These are phyloP conservation scores for Schizosaccharomyces octosporus DNA, from an alignment of 805 yeast genomes.

Conservation along the genomic window DNA sequence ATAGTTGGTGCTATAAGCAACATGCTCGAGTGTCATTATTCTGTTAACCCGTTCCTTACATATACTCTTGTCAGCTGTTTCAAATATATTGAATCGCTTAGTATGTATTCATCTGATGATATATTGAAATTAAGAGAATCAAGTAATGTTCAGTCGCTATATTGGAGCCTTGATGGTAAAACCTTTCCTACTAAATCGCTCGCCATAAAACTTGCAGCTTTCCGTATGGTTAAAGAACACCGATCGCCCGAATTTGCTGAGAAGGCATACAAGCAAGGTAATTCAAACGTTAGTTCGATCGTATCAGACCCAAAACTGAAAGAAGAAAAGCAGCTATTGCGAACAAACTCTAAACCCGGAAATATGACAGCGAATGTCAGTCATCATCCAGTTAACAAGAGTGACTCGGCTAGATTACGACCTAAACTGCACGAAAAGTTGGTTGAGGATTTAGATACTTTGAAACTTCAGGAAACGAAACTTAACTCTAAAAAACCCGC, in stretches of 20 bases:
- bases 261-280: too few species aligned
- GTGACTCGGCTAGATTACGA: too few species aligned
- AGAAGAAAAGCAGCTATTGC: too few species aligned
- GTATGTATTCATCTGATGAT: background rate
- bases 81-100: background rate
- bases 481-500: background rate
- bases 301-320: too few species aligned
- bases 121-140: background rate
- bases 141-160: background rate
- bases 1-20: background rate
- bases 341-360: too few species aligned
- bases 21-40: background rate
- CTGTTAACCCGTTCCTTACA: background rate
- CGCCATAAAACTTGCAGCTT: background rate
- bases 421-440: too few species aligned
- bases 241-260: too few species aligned
- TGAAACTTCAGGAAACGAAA: background rate
- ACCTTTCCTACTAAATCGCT: background rate
- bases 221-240: background rate
- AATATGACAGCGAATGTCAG: too few species aligned
- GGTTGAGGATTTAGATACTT: too few species aligned
- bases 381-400: too few species aligned
- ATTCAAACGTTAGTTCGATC: too few species aligned
- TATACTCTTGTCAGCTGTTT: background rate
- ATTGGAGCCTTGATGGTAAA: background rate